A percentile compares a stretch with the other conserved stretches of the same genome.
phyloP scores from a whole-genome alignment of 2,329 filamentous ascomycete genomes.

The Colletotrichum simmondsii region DNA sequence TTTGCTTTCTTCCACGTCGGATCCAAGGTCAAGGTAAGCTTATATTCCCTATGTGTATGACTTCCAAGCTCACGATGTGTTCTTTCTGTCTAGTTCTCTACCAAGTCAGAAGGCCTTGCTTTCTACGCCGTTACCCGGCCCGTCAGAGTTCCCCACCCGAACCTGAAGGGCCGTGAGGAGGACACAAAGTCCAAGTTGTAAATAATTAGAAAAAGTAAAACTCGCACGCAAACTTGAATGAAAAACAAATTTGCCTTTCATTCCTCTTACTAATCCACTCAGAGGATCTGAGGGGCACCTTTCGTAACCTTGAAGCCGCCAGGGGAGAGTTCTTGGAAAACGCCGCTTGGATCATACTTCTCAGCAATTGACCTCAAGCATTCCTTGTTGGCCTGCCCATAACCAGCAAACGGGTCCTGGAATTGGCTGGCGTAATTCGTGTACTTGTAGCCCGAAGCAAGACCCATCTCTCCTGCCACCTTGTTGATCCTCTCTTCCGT shows the following conservation, averaged over 20 bases:
- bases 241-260: no score
- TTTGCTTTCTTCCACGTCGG: slow-evolving; percentile 18
- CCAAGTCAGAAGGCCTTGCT: slow-evolving; percentile 31
- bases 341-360: slow-evolving; percentile 50
- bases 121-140: slow-evolving; percentile 31
- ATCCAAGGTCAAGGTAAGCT: slow-evolving; percentile 7
- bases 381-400: slow-evolving; percentile 50
- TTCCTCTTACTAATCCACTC: not conserved
- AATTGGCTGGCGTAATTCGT: slow-evolving; percentile 56
- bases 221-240: no score
- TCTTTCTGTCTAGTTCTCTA: slow-evolving; percentile 12
- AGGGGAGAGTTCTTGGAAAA: slow-evolving; percentile 49
- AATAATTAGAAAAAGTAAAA: not conserved
- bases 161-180: slow-evolving; percentile 19
- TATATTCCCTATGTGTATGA: not conserved
- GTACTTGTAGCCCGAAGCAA: slow-evolving; percentile 53
- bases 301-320: slow-evolving; percentile 51
- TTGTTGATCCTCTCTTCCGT: slow-evolving; percentile 41
- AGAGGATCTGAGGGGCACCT: not conserved
- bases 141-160: slow-evolving; percentile 14
- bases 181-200: slow-evolving; percentile 2
- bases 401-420: slow-evolving; percentile 49
- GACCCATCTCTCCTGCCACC: slow-evolving; percentile 42
- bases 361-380: slow-evolving; percentile 42
- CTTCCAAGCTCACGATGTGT: not conserved